Evolutionary conservation across 345 rosid genomes (phyloP).

Genomic region (Citrus inodora): DNA sequence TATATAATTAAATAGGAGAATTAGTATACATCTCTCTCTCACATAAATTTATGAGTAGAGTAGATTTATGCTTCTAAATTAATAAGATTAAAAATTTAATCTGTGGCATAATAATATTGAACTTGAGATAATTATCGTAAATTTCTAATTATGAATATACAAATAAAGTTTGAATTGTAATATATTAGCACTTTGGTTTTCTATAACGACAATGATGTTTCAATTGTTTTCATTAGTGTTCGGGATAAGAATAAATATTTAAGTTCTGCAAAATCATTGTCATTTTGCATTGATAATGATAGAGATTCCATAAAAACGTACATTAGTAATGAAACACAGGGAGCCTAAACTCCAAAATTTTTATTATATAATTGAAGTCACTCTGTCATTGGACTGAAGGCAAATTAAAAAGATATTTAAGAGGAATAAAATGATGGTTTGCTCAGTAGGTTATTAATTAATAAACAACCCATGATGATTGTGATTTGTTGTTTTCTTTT

Average conservation of each 20-base stretch:
- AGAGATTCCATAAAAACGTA: neutral
- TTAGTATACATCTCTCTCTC: too few species aligned
- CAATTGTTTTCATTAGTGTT: slow-evolving; percentile 5
- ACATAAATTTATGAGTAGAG: too few species aligned
- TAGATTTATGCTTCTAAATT: too few species aligned
- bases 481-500: neutral
- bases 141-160: too few species aligned
- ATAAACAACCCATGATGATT: neutral
- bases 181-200: too few species aligned
- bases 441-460: neutral
- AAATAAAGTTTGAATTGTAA: too few species aligned
- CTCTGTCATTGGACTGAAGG: neutral
- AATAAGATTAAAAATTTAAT: too few species aligned
- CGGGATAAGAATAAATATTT: neutral
- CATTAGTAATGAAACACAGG: neutral
- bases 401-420: neutral
- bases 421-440: neutral
- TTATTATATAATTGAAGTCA: neutral
- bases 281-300: neutral
- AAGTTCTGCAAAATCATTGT: neutral
- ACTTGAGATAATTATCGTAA: too few species aligned
- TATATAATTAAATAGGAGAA: too few species aligned
- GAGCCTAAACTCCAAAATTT: neutral
- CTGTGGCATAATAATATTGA: too few species aligned
- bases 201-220: neutral